Evolutionary conservation across 2,329 filamentous ascomycete species (phyloP), one percentile per base, ranked within the genome.

Genomic region (Aspergillus viridinutans): DNA sequence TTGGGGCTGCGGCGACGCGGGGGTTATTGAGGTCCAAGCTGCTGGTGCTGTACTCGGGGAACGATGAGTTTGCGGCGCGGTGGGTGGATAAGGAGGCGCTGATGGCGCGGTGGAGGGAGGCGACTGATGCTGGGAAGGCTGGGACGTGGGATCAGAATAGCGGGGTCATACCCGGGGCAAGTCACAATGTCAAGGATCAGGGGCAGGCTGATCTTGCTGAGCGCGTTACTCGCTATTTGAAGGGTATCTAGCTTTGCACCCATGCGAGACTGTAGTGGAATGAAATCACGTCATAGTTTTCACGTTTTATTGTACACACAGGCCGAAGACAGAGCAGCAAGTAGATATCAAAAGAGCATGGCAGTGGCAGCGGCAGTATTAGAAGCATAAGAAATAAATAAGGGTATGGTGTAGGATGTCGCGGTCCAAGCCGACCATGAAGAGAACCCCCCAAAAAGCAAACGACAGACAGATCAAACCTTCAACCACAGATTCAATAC

Each of bases 401-500:
- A 14, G 23, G 43, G 43, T 47, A 47, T 47, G 43, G 32, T 3
- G 14, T 10, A 23, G 43, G 0, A 25, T 45, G 21, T 45, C 10
- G 21, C 21, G 21, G n/a, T 43, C 20, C 1, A 21, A 43, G 40
- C 20, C n/a, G 20, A 43, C 7, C 40, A 8, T n/a, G 21, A 45
- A 45, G 21, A 45, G 20, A 21, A 45, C 35, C 35, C 40, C 7
- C 40, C 14, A n/a, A 21, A 12, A 14, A 6, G 10, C 10, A 29
- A 29, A 12, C 28, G 3, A 10, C 1, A 29, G 28, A 12, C 28
- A 10, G 28, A 54, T 74, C 59, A 92, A 61, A 92, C 89, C 78
- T 88, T 90, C 69, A 90, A 76, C 89, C 90, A 94, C 66, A 94
- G 76, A 61, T 78, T 85, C 61, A 92, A 74, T 40, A 94, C 88